These are phyloP conservation scores for Lyophyllum decastes DNA, from an alignment of 768 basidiomycete genomes.

Conservation along the genomic window DNA sequence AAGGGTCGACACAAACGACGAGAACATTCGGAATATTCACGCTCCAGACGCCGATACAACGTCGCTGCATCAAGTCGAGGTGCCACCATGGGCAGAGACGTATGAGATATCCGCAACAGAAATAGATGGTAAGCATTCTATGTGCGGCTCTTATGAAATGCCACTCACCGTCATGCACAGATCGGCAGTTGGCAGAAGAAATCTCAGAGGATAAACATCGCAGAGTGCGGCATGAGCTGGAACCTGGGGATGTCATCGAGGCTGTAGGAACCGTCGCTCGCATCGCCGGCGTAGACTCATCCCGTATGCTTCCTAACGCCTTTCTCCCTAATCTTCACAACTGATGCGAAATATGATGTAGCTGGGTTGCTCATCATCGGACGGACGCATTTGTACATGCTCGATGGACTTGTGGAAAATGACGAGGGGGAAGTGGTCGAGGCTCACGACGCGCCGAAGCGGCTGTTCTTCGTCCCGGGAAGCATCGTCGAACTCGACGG, in stretches of 20 bases:
- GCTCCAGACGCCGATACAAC: constrained; percentile 52
- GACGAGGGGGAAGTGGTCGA: constrained; percentile 89
- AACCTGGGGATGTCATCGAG: constrained; percentile 89
- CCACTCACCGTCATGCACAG: constrained; percentile 24
- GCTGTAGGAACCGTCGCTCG: constrained; percentile 85
- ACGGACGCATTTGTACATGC: constrained; percentile 81
- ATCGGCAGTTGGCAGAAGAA: constrained; percentile 70
- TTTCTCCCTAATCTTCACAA: neutral
- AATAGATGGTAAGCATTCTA: constrained; percentile 49
- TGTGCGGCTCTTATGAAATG: neutral
- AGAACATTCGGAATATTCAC: constrained; percentile 50
- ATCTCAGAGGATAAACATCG: constrained; percentile 88
- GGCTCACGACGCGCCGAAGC: constrained; percentile 80
- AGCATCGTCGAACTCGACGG: constrained; percentile 79
- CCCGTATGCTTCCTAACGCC: constrained; percentile 55
- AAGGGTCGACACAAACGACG: constrained; percentile 44
- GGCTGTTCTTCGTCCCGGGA: constrained; percentile 82
- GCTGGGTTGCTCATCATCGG: constrained; percentile 91
- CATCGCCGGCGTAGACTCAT: constrained; percentile 89
- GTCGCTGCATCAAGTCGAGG: constrained; percentile 54
- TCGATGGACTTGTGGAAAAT: constrained; percentile 87
- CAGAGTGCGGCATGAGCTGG: constrained; percentile 81
- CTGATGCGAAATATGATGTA: constrained; percentile 23
- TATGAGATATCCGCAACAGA: constrained; percentile 70
- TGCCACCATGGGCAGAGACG: constrained; percentile 73